Base-by-base conservation (phyloP, 139 green algal genomes). In the Tetradesmus obliquus region DNA sequence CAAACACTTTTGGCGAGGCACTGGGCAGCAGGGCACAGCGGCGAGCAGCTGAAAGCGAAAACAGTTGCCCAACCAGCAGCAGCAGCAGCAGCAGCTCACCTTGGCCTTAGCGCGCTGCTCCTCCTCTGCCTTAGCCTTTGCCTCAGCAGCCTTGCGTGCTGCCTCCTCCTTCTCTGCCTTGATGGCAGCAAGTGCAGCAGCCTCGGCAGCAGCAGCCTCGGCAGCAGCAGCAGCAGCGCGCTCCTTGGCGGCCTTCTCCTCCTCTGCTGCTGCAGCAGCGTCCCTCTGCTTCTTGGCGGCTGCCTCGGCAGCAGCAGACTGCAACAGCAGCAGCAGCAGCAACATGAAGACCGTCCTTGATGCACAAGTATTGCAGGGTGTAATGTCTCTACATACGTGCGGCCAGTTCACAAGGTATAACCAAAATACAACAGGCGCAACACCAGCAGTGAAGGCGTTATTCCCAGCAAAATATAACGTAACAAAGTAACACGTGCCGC, bases 131-230 rank as follows among this genome's bases (percentile, higher is more conserved):
- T 88, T 88, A 19, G 89, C 89, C 72, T 92, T 93, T 20, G 79
- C 69, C 71, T 90, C 90, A n/a, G 93, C 93, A 20, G 80, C 84
- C 88, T 93, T 86, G 83, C 86, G 24, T 45, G 84, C 82, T 8
- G 54, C 60, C 69, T 85, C 84, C 57, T 91, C 81, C 10, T 24
- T 58, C 60, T 91, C 91, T 12, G 24, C 58, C 81, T 90, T 85
- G n/a, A 93, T 86, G 22, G 12, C 51, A 22, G 72, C 83, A 57
- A 93, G 90, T 0, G 53, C 69, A 3, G 69, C 57, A 22, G 72
- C 69, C 84, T 91, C 60, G 1, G 88, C 76, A 53, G 86, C 86
- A 83, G 86, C 86, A 53, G 51, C 53, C 20, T 76, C 86, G 71
- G 71, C 86, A 9, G 79, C 76, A 45, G 54, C 74, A 51, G 87